Conservation (phyloP, 768 basidiomycete genomes). For the Agaricus sinodeliciosus region DNA sequence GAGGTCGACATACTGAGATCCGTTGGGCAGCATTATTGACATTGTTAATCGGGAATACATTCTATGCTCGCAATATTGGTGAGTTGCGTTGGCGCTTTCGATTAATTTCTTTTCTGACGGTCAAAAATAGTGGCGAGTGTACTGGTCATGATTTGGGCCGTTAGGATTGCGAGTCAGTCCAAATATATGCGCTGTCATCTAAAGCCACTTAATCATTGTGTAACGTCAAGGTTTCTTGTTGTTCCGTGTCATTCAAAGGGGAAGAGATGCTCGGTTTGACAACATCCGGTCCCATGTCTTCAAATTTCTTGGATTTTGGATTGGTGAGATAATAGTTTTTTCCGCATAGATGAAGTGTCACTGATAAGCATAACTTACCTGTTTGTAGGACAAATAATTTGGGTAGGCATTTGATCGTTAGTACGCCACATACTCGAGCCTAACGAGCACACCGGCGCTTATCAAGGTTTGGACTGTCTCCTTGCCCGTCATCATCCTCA, state of each 20-base stretch:
- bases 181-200: neutral
- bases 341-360: neutral
- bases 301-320: constrained; percentile 46
- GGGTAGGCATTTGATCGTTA: constrained; percentile 8
- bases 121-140: constrained; percentile 36
- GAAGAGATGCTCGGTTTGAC: constrained; percentile 62
- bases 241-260: constrained; percentile 63
- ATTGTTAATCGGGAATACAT: constrained; percentile 54
- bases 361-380: no score
- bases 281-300: constrained; percentile 59
- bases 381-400: constrained; percentile 11
- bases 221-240: constrained; percentile 46
- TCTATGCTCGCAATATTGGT: constrained; percentile 49
- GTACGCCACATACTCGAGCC: neutral
- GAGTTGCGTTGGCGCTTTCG: neutral
- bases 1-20: neutral
- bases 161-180: constrained; percentile 42
- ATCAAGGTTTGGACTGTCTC: constrained; percentile 64
- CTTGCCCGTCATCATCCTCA: constrained; percentile 56
- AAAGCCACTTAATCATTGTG: neutral
- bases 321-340: neutral
- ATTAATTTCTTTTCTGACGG: neutral
- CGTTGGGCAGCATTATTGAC: constrained; percentile 46
- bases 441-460: constrained; percentile 29
- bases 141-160: constrained; percentile 64